Base-by-base conservation (phyloP, 164 flowering plant genomes). In the Chloranthus sessilifolius region DNA sequence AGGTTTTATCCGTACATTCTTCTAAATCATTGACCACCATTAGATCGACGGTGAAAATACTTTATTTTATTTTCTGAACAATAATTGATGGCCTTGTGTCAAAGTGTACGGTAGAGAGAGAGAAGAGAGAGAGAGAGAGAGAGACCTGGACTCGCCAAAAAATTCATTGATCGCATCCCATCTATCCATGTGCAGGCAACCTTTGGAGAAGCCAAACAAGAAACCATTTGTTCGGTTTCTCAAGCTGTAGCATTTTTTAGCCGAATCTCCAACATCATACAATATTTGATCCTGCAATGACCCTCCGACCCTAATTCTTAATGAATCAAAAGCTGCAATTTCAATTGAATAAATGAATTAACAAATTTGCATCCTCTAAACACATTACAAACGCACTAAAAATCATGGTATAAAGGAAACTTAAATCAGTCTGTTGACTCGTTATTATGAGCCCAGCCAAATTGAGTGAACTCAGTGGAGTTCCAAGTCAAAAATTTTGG, bases 271-370 rank as follows among this genome's bases (percentile, higher is more conserved):
- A 1, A 78, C 72, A 2, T 74, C 45, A 58, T 81, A 85, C 19
- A 72, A 0, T 20, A 81, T 57, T 52, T 77, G 88, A 47, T 83
- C 90, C 73, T 85, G 81, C 51, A 79, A 12, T 17, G 95, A 83
- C 9, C 95, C 90, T 51, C 95, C 89, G 5, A 82, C 17, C 68
- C 88, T 69, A 41, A 85, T 61, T 53, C 86, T 64, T 46, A 80
- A 31, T 14, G 66, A 45, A 16, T 38, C 43, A 53, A 77, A 77
- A 34, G 74, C 76, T 76, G 69, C 9, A 56, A 40, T 39, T 34
- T 24, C 6, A 36, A 47, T 22, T 7, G 23, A 31, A 42, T 10
- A 14, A 8, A 42, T 26, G 8, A 16, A 35, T 39, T 9, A 4
- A n/a, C 46, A 21, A 25, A n/a, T 1, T 25, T 12, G 8, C 26